Evolutionary conservation across 164 flowering plant genomes (phyloP), one percentile per base, ranked within the genome.

Genomic region (Tinospora cordifolia): DNA sequence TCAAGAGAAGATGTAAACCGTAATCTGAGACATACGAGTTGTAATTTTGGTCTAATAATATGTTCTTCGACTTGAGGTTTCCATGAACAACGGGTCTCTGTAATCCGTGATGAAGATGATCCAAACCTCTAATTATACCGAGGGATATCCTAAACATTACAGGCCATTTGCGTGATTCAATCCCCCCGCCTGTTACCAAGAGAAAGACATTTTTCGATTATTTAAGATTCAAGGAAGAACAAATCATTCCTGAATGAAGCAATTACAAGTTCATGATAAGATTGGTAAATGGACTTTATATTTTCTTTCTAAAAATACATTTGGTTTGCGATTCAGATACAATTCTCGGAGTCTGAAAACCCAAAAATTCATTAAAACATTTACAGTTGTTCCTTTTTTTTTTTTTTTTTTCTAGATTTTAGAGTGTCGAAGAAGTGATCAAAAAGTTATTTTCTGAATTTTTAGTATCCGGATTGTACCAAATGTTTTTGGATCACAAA

Each of bases 41-140:
- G 72, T 69, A 79, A 66, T 83, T 78, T 3, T 71, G 76, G 68
- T 84, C 93, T 72, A 93, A 70, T 17, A 91, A 73, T 62, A 93
- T 77, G 72, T 93, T 93, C 72, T 85, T 92, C 5, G 93, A 88
- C 79, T 90, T 90, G 72, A 94, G 93, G 73, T 90, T 94, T 34
- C 96, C 98, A 76, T 91, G 97, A 73, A 89, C 72, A 30, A 91
- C 40, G 10, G 93, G 91, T 78, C 76, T 90, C 39, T 72, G 79
- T 36, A 82, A 70, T 69, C 88, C 87, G 5, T 84, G 78, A 72
- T 94, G 98, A 14, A 94, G 96, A 77, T 90, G 85, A 58, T 87
- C 87, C 63, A 94, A 66, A 63, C 90, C 98, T 78, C 71, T 76
- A 38, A 85, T 95, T 34, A 94, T 82, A 7, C 97, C 98, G 11